A percentile compares a stretch with the other conserved stretches of the same genome.
Conservation (phyloP, 2,329 filamentous ascomycete species). For the Cadophora sp. region DNA sequence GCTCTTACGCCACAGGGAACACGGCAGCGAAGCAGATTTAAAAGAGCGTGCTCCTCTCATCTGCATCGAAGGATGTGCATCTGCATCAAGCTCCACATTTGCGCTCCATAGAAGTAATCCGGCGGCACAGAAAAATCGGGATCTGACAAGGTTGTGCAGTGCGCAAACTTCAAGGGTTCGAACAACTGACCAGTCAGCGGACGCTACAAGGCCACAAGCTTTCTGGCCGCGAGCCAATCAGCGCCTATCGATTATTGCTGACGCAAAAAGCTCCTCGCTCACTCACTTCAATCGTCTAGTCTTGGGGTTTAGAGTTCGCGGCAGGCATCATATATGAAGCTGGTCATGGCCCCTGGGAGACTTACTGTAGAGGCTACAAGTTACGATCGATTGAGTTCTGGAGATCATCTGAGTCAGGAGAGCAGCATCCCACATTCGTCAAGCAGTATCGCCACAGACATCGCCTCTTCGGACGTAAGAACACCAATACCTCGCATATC, state of each 20-base stretch:
- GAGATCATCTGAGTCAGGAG: conserved; percentile 4
- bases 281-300: neutral
- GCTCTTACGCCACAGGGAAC: neutral
- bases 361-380: neutral
- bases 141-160: conserved; percentile 1
- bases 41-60: no score
- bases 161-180: neutral
- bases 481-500: conserved; percentile 15
- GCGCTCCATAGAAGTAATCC: neutral
- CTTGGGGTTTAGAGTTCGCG: neutral
- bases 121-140: neutral
- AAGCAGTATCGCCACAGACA: neutral
- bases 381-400: conserved; percentile 11
- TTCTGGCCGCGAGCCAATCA: conserved; percentile 13
- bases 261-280: neutral
- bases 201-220: neutral
- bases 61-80: neutral
- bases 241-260: conserved; percentile 2
- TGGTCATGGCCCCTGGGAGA: conserved; percentile 17
- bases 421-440: conserved; percentile 11
- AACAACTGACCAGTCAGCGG: neutral
- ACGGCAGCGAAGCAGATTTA: no score
- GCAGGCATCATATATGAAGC: neutral
- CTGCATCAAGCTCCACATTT: neutral
- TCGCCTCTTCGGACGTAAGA: conserved; percentile 2